Evolutionary conservation across 495 filamentous ascomycete genomes (phyloP), one percentile per base, ranked within the genome.

Genomic region (Glarea lozoyensis): DNA sequence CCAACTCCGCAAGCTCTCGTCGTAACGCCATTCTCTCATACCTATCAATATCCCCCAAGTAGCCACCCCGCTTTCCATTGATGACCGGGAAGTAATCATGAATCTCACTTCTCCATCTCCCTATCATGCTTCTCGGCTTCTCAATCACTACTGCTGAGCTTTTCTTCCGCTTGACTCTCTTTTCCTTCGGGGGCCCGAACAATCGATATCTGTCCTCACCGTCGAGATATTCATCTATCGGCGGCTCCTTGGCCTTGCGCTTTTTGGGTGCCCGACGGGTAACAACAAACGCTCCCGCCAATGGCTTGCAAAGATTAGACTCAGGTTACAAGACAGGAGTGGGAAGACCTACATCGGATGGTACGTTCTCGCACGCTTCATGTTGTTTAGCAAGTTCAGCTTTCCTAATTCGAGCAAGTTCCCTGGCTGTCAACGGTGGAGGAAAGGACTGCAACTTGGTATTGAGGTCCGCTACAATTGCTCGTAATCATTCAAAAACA

Each of bases 131-230:
- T 1, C 18, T 9, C 23, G 18, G 6, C 9, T 20, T 21, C 11
- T 11, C 12, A n/a, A n/a, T n/a, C n/a, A n/a, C n/a, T n/a, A n/a
- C n/a, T n/a, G n/a, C n/a, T n/a, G n/a, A n/a, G n/a, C n/a, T n/a
- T n/a, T n/a, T n/a, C n/a, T n/a, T n/a, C n/a, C n/a, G n/a, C 34
- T 46, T 51, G n/a, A 40, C 16, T n/a, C 10, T 41, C 16, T 36
- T 33, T 10, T 42, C 45, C n/a, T 40, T n/a, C n/a, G n/a, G n/a
- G n/a, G n/a, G n/a, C n/a, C n/a, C n/a, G n/a, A n/a, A n/a, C n/a
- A n/a, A 41, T 17, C 45, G 33, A 15, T 41, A 25, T 32, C 45
- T 29, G n/a, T 53, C 50, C 40, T 53, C 50, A 7, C 50, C 50
- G 19, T 53, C 50, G 7, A 53, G 32, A 23, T 53, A 40, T 20